Evolutionary conservation across 257 asterid genomes (phyloP), one percentile per base, ranked within the genome.

Genomic region (Linaria vulgaris): DNA sequence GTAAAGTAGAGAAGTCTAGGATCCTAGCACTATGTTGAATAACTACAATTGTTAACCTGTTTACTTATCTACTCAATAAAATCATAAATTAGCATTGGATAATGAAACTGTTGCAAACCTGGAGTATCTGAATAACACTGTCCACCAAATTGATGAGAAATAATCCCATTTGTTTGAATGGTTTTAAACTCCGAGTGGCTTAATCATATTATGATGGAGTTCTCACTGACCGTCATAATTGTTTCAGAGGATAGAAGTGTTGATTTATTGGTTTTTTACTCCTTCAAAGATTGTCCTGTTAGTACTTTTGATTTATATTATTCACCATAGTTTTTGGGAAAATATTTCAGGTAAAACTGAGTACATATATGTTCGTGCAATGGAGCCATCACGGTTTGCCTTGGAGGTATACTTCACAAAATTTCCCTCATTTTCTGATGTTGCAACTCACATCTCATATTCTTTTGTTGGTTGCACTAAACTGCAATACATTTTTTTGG

Each of bases 281-380:
- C 41, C 61, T 59, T 44, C 11, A 9, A 39, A 47, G 60, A 62
- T 38, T 52, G 21, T 49, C 25, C 12, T 11, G 23, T 27, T 27
- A 15, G 53, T 47, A 25, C 20, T 63, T 39, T 68, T 10, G 47
- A 37, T 17, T 45, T 22, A 50, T 23, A 34, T 19, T 23, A 31
- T 66, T 56, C 4, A 47, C 60, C 21, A 16, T 59, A 39, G 38
- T 38, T 51, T 56, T 30, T 51, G 57, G 25, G 3, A 56, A 47
- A 67, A 67, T 61, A 68, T 59, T 67, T 64, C 88, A 91, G 98
- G 98, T 44, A 91, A 88, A 77, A 83, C 95, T 56, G 96, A 91
- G 72, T 91, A 84, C 70, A 75, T 85, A 47, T 91, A 72, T 70
- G 88, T 78, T 51, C 79, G 78, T 61, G 80, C 88, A 9, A 74